Evolutionary conservation across 2,329 filamentous ascomycete species (phyloP).

Genomic region (Fusarium denticulatum): DNA sequence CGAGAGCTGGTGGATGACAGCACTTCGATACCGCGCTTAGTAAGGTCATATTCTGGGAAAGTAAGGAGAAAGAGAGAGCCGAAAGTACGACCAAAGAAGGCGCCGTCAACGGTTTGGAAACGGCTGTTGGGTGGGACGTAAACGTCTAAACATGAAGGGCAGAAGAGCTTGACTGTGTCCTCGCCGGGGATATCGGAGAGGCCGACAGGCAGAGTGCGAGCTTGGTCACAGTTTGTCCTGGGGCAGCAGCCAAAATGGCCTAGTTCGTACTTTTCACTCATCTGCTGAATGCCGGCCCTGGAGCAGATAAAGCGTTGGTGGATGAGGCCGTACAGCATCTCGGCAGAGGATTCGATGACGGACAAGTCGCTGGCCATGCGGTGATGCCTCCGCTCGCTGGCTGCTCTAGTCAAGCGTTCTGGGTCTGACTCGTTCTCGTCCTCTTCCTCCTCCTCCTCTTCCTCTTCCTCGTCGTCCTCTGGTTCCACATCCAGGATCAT

Average conservation of each 20-base stretch:
- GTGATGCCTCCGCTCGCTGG: constrained; percentile 77
- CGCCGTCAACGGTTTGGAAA: constrained; percentile 96
- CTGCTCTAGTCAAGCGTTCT: constrained; percentile 59
- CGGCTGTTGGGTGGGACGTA: constrained; percentile 97
- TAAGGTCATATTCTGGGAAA: constrained; percentile 94
- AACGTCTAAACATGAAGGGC: constrained; percentile 94
- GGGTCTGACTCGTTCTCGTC: constrained; percentile 77
- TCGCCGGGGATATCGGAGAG: constrained; percentile 94
- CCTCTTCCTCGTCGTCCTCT: constrained; percentile 90
- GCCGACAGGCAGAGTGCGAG: constrained; percentile 91
- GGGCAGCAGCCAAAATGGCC: constrained; percentile 96
- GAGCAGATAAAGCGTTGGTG: constrained; percentile 99
- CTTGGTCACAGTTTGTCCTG: constrained; percentile 90
- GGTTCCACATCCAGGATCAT: constrained; percentile 99
- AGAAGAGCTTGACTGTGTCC: constrained; percentile 98
- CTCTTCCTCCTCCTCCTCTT: constrained; percentile 81
- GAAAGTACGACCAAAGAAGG: constrained; percentile 98
- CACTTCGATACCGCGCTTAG: constrained; percentile 73
- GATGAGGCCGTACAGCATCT: constrained; percentile 97
- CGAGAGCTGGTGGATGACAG: constrained; percentile 53
- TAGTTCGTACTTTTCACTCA: constrained; percentile 98
- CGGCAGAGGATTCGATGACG: constrained; percentile 96
- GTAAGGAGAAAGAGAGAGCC: constrained; percentile 98
- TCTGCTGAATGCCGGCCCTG: constrained; percentile 94
- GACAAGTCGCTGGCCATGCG: constrained; percentile 92